Evolutionary conservation across 75 land plant genomes (phyloP), one percentile per base, ranked within the genome.

Genomic region (Selaginella tamariscina): DNA sequence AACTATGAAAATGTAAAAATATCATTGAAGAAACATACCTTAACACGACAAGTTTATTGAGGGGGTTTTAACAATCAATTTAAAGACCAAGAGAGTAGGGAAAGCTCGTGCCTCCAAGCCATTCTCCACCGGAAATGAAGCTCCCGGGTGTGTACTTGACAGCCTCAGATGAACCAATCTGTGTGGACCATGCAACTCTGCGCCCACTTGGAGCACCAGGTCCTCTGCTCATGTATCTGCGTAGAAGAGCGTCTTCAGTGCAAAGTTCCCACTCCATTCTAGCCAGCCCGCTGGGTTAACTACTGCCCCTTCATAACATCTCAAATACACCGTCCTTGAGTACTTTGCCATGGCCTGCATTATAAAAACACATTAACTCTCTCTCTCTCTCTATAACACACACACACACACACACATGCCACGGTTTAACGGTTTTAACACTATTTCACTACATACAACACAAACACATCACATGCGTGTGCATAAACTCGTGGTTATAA

Each of bases 291-390:
- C 26, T 26, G 62, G 62, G 23, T 59, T 21, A 8, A 59, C n/a
- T 8, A 59, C 62, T 23, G 21, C 5, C 8, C 23, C 8, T 21
- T 23, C 26, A n/a, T 21, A 59, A n/a, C 62, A 59, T 65, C 27
- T 65, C 32, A 29, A 15, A 29, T 0, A 1, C 33, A 65, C 30
- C 9, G 27, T 32, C 67, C 70, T 15, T 5, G 70, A 54, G 64
- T 55, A 69, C 27, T 64, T 23, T 63, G 55, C 70, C 70, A 69
- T 15, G 67, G 70, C 66, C 70, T 69, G n/a, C n/a, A n/a, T n/a
- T n/a, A n/a, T n/a, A n/a, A n/a, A n/a, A n/a, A n/a, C n/a, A n/a
- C n/a, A n/a, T n/a, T n/a, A n/a, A n/a, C n/a, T n/a, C n/a, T n/a
- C n/a, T n/a, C n/a, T n/a, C n/a, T n/a, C n/a, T n/a, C n/a, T n/a